phyloP scores from a whole-genome alignment of 106 monocot genomes.

The Agapanthus africanus region DNA sequence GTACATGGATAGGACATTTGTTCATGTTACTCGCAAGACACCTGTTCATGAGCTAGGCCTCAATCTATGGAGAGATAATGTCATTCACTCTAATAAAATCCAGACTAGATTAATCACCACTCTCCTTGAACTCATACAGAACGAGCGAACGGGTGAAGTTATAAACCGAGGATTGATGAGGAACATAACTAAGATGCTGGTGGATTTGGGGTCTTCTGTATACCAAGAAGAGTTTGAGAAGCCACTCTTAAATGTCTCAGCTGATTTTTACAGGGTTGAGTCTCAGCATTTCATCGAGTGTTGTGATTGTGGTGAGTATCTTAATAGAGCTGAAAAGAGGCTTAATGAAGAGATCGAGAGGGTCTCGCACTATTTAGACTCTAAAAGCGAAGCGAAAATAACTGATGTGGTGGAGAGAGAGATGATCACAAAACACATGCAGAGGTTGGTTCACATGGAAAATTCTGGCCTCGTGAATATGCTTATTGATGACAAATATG shows the following conservation, averaged over 20 bases:
- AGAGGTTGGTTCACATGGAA: conserved; percentile 65
- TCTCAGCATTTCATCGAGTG: conserved; percentile 56
- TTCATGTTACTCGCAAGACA: conserved; percentile 25
- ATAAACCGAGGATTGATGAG: conserved; percentile 63
- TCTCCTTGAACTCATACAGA: conserved; percentile 49
- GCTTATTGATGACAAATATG: conserved; percentile 54
- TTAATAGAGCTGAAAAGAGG: conserved; percentile 48
- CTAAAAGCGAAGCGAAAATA: conserved; percentile 39
- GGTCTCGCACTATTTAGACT: conserved; percentile 45
- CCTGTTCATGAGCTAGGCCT: conserved; percentile 65
- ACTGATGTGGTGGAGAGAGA: conserved; percentile 57
- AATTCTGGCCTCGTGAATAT: conserved; percentile 62
- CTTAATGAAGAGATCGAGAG: conserved; percentile 65
- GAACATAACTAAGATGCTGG: conserved; percentile 55
- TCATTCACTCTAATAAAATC: conserved; percentile 40
- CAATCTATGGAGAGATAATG: conserved; percentile 52
- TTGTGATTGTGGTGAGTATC: conserved; percentile 56
- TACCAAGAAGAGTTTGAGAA: conserved; percentile 59
- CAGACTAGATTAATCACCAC: conserved; percentile 33
- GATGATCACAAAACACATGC: conserved; percentile 67
- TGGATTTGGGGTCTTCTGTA: conserved; percentile 47
- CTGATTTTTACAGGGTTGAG: conserved; percentile 50
- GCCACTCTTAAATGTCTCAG: conserved; percentile 41
- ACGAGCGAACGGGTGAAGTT: conserved; percentile 52
- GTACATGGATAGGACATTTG: conserved; percentile 73